These are phyloP conservation scores for Paramecium pentaurelia DNA, from an alignment of 73 alveolate genomes.

Conservation along the genomic window DNA sequence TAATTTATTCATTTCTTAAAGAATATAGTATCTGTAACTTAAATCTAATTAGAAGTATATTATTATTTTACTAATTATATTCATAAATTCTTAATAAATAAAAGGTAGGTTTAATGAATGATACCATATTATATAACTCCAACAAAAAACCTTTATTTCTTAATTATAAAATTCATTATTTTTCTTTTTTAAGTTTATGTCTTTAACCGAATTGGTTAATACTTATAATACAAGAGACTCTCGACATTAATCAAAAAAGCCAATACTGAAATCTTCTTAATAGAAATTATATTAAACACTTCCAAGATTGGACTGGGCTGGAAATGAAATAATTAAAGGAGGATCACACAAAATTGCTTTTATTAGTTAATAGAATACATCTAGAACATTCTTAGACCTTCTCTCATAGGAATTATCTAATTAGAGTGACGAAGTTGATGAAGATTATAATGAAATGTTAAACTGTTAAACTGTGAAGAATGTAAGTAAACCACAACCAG, in stretches of 20 bases:
- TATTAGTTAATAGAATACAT: background rate
- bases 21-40: background rate
- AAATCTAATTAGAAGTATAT: background rate
- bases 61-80: background rate
- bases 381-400: background rate
- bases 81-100: too few relatives aligned
- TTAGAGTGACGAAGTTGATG: background rate
- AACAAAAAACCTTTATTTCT: background rate
- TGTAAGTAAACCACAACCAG: background rate
- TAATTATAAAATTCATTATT: background rate
- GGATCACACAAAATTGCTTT: background rate
- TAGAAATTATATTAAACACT: background rate
- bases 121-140: background rate
- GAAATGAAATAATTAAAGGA: background rate
- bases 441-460: background rate
- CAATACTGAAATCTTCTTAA: background rate
- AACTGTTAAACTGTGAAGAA: background rate
- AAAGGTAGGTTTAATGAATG: background rate
- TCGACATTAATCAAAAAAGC: background rate
- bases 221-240: background rate
- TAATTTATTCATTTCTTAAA: background rate
- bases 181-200: background rate
- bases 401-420: background rate
- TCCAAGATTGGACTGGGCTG: slow-evolving; percentile 9
- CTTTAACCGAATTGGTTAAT: background rate